Base-by-base conservation (phyloP, 768 basidiomycete genomes). In the Phlebiopsis gigantea region DNA sequence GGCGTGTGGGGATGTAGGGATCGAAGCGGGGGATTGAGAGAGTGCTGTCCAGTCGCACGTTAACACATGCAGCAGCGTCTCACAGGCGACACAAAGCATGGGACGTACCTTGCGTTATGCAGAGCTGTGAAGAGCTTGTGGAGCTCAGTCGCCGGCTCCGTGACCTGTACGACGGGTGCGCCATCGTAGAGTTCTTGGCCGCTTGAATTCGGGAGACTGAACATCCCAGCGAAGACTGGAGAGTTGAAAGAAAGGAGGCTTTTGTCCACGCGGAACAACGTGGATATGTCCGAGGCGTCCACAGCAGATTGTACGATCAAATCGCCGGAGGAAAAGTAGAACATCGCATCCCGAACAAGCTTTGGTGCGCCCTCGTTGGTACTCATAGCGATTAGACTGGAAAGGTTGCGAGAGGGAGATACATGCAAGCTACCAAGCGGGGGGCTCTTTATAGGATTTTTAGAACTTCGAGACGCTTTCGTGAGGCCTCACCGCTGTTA, bases 1-100 rank as follows among this genome's bases (percentile, higher is more conserved):
- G 54, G n/a, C 29, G 43, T 1, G 60, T 24, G 0, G 67, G 59
- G 5, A 62, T 63, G 17, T 60, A 31, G 6, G 63, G 62, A 31
- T 65, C 53, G 5, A 57, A 57, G 19, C 61, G 57, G 24, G 57
- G 57, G 19, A 55, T 28, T 6, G 62, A 57, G 2, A 63, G 56
- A 31, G 54, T 46, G 5, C 64, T 65, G 50, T 21, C n/a, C 24
- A 45, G 44, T 19, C 21, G 21, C 1, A 21, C 10, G 2, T 21
- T n/a, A n/a, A n/a, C n/a, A n/a, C n/a, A n/a, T n/a, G n/a, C n/a
- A n/a, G n/a, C n/a, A n/a, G n/a, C n/a, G n/a, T n/a, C 34, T 39
- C 9, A 8, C 34, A 39, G 8, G 17, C 34, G 34, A 17, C 8
- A 39, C 34, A 8, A 8, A 8, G 22, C 22, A 25, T 4, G 7